Percentiles rank a stretch among this genome's conserved stretches.
Conservation (phyloP, 495 filamentous ascomycete species). For the Talaromyces trachyspermus region DNA sequence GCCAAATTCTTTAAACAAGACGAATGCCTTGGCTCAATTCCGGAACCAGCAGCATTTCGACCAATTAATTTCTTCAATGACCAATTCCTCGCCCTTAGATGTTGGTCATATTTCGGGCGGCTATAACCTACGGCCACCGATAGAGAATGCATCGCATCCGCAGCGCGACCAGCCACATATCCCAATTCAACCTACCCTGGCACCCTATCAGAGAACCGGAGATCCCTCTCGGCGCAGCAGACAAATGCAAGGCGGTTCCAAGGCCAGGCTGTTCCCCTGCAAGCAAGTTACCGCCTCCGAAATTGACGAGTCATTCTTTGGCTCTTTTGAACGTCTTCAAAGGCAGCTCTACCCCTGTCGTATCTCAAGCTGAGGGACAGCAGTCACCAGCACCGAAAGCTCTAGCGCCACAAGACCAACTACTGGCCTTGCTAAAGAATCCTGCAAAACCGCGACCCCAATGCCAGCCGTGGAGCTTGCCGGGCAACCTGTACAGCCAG, state of each 20-base stretch:
- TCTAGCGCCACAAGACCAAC: constrained; percentile 33
- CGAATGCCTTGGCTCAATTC: constrained; percentile 25
- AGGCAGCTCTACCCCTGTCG: constrained; percentile 24
- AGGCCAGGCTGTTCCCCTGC: constrained; percentile 47
- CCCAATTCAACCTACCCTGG: constrained; percentile 12
- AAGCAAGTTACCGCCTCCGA: constrained; percentile 50
- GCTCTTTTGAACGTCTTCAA: constrained; percentile 62
- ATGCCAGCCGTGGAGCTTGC: constrained; percentile 28
- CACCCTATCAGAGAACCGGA: constrained; percentile 47
- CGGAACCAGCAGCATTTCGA: constrained; percentile 33
- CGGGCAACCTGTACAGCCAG: constrained; percentile 21
- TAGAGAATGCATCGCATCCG: not conserved
- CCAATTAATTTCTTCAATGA: constrained; percentile 24
- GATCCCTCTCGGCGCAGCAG: constrained; percentile 44
- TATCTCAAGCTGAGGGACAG: constrained; percentile 17
- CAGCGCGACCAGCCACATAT: not conserved
- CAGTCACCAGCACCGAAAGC: constrained; percentile 19
- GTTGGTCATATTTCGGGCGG: not conserved
- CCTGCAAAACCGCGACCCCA: constrained; percentile 14
- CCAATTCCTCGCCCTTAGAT: constrained; percentile 11
- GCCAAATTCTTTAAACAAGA: not conserved
- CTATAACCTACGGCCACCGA: not conserved
- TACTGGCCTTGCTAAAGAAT: constrained; percentile 30
- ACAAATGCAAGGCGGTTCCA: constrained; percentile 29
- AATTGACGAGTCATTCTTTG: constrained; percentile 56